These are phyloP conservation scores for Gautieria morchelliformis DNA, from an alignment of 768 basidiomycete species.

Conservation along the genomic window DNA sequence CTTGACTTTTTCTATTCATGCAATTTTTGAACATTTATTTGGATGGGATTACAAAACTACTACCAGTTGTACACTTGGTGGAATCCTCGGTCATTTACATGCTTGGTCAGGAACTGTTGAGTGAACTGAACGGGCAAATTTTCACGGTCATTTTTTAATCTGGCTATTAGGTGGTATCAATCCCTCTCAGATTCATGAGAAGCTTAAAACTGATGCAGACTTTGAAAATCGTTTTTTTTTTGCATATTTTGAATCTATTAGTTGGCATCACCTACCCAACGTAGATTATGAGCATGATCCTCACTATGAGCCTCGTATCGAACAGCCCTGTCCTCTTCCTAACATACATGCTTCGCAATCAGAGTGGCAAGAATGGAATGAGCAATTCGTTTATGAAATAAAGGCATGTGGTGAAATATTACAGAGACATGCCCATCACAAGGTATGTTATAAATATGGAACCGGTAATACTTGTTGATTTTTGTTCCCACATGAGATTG, in stretches of 20 bases:
- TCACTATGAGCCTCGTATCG: constrained; percentile 15
- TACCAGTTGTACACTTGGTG: constrained; percentile 11
- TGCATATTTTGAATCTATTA: constrained; percentile 19
- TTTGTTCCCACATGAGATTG: constrained; percentile 24
- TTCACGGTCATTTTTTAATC: constrained; percentile 34
- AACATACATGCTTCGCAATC: constrained; percentile 6
- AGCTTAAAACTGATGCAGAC: constrained; percentile 2
- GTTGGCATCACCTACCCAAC: constrained; percentile 19
- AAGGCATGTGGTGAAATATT: constrained; percentile 16
- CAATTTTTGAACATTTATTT: constrained; percentile 24
- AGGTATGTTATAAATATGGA: constrained; percentile 23
- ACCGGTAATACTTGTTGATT: constrained; percentile 22
- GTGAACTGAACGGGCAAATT: constrained; percentile 28
- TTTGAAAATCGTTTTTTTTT: constrained; percentile 16
- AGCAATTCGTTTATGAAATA: constrained; percentile 11
- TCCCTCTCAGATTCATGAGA: constrained; percentile 20
- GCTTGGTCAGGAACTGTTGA: constrained; percentile 34
- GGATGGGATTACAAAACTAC: constrained; percentile 12
- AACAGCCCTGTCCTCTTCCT: no score
- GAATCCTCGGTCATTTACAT: constrained; percentile 24
- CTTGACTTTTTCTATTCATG: constrained; percentile 31
- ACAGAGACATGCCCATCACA: constrained; percentile 14
- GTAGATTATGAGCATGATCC: constrained; percentile 12
- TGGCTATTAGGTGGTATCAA: constrained; percentile 29
- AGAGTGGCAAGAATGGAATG: constrained; percentile 7